Conservation (phyloP, 2,329 filamentous ascomycete species). For the Xylariaceae sp. region DNA sequence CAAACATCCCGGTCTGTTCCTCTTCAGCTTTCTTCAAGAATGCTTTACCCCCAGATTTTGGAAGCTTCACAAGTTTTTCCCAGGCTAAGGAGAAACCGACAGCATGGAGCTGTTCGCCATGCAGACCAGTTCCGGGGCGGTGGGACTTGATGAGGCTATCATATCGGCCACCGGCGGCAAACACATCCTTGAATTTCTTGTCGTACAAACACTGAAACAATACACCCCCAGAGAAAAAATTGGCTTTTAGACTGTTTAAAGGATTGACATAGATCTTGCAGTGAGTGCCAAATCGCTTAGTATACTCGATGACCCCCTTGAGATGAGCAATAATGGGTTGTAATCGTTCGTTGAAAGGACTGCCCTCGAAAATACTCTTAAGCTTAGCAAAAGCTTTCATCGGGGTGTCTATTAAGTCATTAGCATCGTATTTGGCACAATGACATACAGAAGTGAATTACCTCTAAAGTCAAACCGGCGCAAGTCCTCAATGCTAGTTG, state of each 20-base stretch:
- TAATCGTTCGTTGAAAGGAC: conserved; percentile 68
- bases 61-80: conserved; percentile 71
- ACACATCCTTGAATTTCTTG: conserved; percentile 75
- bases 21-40: conserved; percentile 69
- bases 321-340: conserved; percentile 76
- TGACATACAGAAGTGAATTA: conserved; percentile 32
- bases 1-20: conserved; percentile 58
- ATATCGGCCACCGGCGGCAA: conserved; percentile 91
- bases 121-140: conserved; percentile 62
- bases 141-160: conserved; percentile 85
- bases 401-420: conserved; percentile 42
- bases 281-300: conserved; percentile 68
- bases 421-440: conserved; percentile 5
- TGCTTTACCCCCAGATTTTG: conserved; percentile 49
- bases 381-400: conserved; percentile 55
- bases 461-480: conserved; percentile 87
- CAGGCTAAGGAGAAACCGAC: conserved; percentile 91
- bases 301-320: conserved; percentile 71
- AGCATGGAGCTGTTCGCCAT: conserved; percentile 67
- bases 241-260: conserved; percentile 83
- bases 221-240: conserved; percentile 80
- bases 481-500: conserved; percentile 86
- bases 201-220: conserved; percentile 91
- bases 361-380: conserved; percentile 58
- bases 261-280: conserved; percentile 82